Conservation (phyloP, 331 rosid species). For the Rosa hybrid region DNA sequence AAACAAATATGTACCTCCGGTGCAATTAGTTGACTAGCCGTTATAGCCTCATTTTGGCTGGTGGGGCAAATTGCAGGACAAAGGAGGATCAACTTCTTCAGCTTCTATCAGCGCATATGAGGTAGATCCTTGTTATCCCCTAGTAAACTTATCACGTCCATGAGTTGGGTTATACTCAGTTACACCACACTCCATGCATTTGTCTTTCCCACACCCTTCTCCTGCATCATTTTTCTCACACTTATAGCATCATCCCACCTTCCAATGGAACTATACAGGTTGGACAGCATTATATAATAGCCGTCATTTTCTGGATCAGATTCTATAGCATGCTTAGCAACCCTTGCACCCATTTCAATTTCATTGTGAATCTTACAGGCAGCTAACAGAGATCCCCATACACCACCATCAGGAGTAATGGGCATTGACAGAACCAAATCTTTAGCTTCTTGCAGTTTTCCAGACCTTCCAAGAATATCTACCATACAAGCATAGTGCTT, state of each 20-base stretch:
- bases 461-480: constrained; percentile 77
- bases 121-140: too few relatives aligned
- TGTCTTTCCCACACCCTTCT: constrained; percentile 57
- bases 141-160: not conserved
- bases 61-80: not conserved
- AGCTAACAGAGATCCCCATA: constrained; percentile 78
- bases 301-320: constrained; percentile 84
- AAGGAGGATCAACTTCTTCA: not conserved
- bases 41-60: not conserved
- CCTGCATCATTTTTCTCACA: constrained; percentile 59
- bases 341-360: constrained; percentile 59
- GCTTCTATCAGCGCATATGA: not conserved
- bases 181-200: constrained; percentile 59
- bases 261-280: constrained; percentile 66
- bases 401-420: constrained; percentile 63
- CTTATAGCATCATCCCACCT: constrained; percentile 78
- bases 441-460: constrained; percentile 73
- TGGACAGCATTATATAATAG: constrained; percentile 59
- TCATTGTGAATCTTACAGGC: constrained; percentile 70
- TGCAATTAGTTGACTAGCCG: not conserved
- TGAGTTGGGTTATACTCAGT: not conserved
- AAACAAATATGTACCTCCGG: not conserved
- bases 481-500: constrained; percentile 90
- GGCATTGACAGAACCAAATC: constrained; percentile 75
- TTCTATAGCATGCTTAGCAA: constrained; percentile 59